Evolutionary conservation across 495 filamentous ascomycete species (phyloP), one percentile per base, ranked within the genome.

Genomic region (Talaromyces thailandensis): DNA sequence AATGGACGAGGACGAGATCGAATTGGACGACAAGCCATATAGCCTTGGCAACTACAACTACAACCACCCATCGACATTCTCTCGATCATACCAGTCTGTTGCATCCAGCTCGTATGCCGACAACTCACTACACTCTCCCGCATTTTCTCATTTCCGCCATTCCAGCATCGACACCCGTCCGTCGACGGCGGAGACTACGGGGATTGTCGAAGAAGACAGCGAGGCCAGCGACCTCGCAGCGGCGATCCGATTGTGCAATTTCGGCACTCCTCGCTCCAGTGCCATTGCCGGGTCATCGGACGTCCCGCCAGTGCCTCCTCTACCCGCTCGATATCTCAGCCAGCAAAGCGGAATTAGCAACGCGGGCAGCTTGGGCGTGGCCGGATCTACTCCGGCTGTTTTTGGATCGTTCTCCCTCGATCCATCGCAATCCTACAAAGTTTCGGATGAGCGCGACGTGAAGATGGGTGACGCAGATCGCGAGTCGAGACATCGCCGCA

Each of bases 181-280:
- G 78, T 87, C 60, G 77, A 88, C 62, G 64, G 86, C 84, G 59
- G 81, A 83, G 37, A 85, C 82, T 3, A 72, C 73, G 65, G 75
- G 77, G 28, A 82, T 80, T 58, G 84, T 87, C 58, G 93, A 96
- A 61, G 90, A 93, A 67, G 87, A 86, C 32, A 79, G 83, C 29
- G 86, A 88, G 63, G 60, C 50, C 1, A 76, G 75, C 7, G 77
- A 80, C 61, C 80, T 98, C 62, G 94, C 93, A 6, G 93, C 94
- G 4, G 93, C 93, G 4, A 90, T 96, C 43, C 91, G 93, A 64
- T 76, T 96, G 64, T 97, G 94, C 83, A 95, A 91, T 71, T 92
- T 96, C 68, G 87, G 88, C 48, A 93, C 88, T 59, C 91, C 89
- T 52, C 87, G 89, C 37, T 85, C 81, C 9, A 84, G 88, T 11